Evolutionary conservation across 2,329 filamentous ascomycete species (phyloP), one percentile per base, ranked within the genome.

Genomic region (Paraphoma sp.): DNA sequence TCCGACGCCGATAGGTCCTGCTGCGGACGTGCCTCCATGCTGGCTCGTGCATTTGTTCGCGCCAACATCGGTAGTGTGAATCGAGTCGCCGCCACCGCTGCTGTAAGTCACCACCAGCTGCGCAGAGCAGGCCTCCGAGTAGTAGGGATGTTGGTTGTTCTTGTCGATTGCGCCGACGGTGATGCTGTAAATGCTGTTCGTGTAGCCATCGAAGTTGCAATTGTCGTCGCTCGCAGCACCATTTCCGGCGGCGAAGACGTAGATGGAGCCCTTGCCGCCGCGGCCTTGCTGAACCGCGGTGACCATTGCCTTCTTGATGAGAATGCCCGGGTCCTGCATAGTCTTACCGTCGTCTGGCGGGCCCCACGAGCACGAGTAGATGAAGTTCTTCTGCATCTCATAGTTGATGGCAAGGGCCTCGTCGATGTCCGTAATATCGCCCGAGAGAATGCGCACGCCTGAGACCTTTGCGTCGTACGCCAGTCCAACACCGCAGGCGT

Each of bases 201-300:
- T 99, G 79, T 99, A 99, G 40, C 95, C 95, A 73, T 99, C 95
- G 75, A 99, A 99, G 76, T 99, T 99, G 84, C 95, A 99, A 78
- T 99, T 98, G 76, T 99, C 95, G 45, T 91, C 93, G 62, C 82
- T 87, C 3, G 83, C 82, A 9, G 94, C 96, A 55, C 95, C 95
- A 72, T 99, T 99, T 56, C 95, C 95, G 64, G 94, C 93, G 43
- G 95, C 95, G 77, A 99, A 99, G 52, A 99, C 95, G 71, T 93
- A 99, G 64, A 99, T 91, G 29, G 92, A 96, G 8, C 95, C 95
- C 51, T 89, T 87, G 3, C 93, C 92, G 48, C 81, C 83, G 49
- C 95, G 90, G 42, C 95, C 95, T 56, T 96, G 88, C 73, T 98
- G 93, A 10, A 97, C 85, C 33, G 92, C 94, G 67, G 95, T 95